phyloP scores from a whole-genome alignment of 129 eudicot genomes.

The sunflower (Helianthus annuus) region DNA sequence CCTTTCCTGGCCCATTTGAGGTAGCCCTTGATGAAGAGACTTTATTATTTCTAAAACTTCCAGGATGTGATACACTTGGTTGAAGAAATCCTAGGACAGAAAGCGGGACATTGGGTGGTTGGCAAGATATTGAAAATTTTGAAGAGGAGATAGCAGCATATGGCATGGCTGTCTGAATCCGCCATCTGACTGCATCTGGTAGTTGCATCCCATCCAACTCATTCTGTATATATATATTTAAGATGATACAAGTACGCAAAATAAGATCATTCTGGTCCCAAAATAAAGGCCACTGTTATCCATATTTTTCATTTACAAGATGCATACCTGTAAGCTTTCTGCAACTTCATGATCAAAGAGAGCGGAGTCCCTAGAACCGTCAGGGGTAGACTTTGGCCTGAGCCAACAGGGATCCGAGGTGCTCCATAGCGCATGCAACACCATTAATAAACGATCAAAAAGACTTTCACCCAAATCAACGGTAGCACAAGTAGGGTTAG shows the following conservation, averaged over 20 bases:
- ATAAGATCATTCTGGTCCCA: too few relatives aligned
- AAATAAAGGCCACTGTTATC: too few relatives aligned
- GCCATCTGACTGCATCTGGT: too few relatives aligned
- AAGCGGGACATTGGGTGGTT: slow-evolving; percentile 58
- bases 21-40: slow-evolving; percentile 44
- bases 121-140: slow-evolving; percentile 59
- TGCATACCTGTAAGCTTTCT: slow-evolving; percentile 85
- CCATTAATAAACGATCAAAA: slow-evolving; percentile 69
- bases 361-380: slow-evolving; percentile 44
- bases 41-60: slow-evolving; percentile 34
- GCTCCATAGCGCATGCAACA: slow-evolving; percentile 84
- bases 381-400: slow-evolving; percentile 43
- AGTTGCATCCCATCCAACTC: too few relatives aligned
- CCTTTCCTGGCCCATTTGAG: slow-evolving; percentile 53
- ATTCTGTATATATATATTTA: too few relatives aligned
- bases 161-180: too few relatives aligned
- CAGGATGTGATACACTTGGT: slow-evolving; percentile 45
- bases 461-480: slow-evolving; percentile 65
- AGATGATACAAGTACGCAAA: too few relatives aligned
- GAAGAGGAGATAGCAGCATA: slow-evolving; percentile 3
- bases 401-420: slow-evolving; percentile 79
- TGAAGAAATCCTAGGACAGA: slow-evolving; percentile 58
- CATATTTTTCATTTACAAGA: background rate
- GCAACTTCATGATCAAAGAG: slow-evolving; percentile 71
- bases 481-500: slow-evolving; percentile 41